Conservation (phyloP, 108 stramenopile species). For the Conticribra guillardii region DNA sequence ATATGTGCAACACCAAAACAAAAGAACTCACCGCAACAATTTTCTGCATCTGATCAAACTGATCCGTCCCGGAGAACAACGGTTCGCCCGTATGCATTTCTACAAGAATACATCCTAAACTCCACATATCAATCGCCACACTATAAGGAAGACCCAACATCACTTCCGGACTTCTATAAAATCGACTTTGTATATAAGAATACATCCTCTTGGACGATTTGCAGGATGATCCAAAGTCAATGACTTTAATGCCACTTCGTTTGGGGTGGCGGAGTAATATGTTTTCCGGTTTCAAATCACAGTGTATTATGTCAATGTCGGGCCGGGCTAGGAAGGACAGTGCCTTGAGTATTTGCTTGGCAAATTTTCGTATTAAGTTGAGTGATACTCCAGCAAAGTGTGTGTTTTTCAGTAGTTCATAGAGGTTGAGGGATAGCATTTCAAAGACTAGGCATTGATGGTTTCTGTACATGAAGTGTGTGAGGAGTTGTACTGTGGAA, state of each 20-base stretch:
- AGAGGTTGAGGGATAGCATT: constrained; percentile 97
- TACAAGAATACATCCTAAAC: constrained; percentile 97
- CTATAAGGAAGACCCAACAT: constrained; percentile 96
- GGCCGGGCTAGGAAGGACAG: constrained; percentile 87
- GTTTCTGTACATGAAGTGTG: constrained; percentile 90
- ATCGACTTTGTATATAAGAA: constrained; percentile 98
- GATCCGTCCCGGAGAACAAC: constrained; percentile 95
- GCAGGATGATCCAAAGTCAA: constrained; percentile 98
- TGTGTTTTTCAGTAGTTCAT: constrained; percentile 96
- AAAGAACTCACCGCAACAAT: constrained; percentile 85
- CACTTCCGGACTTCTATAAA: constrained; percentile 98
- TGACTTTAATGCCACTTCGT: constrained; percentile 95
- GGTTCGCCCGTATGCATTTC: constrained; percentile 99
- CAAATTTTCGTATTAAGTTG: constrained; percentile 96
- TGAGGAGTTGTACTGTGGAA: constrained; percentile 81
- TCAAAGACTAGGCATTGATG: constrained; percentile 98
- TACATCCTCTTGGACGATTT: constrained; percentile 91
- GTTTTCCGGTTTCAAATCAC: constrained; percentile 99
- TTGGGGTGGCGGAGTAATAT: constrained; percentile 95
- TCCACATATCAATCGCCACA: constrained; percentile 99
- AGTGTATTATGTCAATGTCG: constrained; percentile 96
- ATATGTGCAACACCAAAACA: neutral
- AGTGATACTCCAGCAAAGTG: constrained; percentile 97
- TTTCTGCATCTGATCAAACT: constrained; percentile 97
- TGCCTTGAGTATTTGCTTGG: constrained; percentile 94